These are phyloP conservation scores for Russula earlei DNA, from an alignment of 768 basidiomycete species.

Conservation along the genomic window DNA sequence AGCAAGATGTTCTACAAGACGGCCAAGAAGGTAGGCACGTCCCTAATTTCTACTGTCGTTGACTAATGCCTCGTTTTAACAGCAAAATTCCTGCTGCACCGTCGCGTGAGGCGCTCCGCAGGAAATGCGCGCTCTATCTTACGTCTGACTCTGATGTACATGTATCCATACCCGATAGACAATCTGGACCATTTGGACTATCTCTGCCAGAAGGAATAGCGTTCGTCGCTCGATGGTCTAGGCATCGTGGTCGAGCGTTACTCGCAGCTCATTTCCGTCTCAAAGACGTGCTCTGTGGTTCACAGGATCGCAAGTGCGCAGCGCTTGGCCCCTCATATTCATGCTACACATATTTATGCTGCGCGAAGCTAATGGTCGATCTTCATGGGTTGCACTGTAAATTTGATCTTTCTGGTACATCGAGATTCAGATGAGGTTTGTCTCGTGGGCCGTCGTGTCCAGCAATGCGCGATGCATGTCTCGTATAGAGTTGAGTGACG, in stretches of 20 bases:
- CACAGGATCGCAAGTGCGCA: no score
- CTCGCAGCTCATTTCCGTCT: neutral
- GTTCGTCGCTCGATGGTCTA: neutral
- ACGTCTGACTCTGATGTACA: slow-evolving; percentile 4
- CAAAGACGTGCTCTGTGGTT: neutral
- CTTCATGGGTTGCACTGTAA: no score
- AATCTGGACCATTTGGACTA: slow-evolving; percentile 7
- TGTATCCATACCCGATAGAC: slow-evolving; percentile 16
- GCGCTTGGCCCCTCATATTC: no score
- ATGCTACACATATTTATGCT: no score
- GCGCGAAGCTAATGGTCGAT: no score
- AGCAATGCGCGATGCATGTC: no score
- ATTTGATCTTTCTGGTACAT: no score
- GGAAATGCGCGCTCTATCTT: slow-evolving; percentile 5
- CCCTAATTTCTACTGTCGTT: neutral
- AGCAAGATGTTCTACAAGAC: slow-evolving; percentile 99
- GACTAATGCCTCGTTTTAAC: slow-evolving; percentile 8
- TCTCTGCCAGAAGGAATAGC: neutral
- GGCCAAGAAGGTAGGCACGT: slow-evolving; percentile 78
- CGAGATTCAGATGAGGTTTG: no score
- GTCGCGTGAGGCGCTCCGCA: slow-evolving; percentile 46
- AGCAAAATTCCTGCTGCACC: slow-evolving; percentile 96
- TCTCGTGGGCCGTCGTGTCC: no score
- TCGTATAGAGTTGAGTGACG: no score
- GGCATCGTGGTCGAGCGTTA: neutral